phyloP scores from a whole-genome alignment of 148 eudicot genomes.

The Talinum fruticosum region DNA sequence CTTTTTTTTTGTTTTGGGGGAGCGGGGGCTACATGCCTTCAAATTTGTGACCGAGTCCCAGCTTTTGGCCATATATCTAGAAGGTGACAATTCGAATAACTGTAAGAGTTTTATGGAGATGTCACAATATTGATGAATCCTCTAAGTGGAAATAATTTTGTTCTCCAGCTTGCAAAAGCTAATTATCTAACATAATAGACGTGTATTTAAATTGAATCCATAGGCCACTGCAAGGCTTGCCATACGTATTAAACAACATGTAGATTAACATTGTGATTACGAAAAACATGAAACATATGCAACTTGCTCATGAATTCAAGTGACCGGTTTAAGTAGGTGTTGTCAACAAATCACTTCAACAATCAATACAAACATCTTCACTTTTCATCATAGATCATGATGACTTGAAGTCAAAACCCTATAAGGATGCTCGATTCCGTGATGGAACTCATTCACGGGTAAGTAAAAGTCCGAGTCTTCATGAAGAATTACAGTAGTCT shows the following conservation, averaged over 20 bases:
- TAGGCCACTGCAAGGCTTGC: slow-evolving; percentile 99
- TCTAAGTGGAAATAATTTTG: slow-evolving; percentile 89
- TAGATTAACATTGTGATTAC: slow-evolving; percentile 9
- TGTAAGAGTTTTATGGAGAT: slow-evolving; percentile 83
- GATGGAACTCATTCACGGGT: too few species aligned
- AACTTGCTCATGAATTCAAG: slow-evolving; percentile 1
- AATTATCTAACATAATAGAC: slow-evolving; percentile 93
- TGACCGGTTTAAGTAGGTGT: background rate
- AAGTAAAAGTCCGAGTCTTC: too few species aligned
- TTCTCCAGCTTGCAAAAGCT: slow-evolving; percentile 99
- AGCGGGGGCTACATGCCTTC: slow-evolving; percentile 44
- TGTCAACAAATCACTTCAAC: slow-evolving; percentile 8
- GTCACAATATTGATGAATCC: slow-evolving; percentile 88
- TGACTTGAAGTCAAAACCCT: too few species aligned
- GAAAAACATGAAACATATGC: background rate
- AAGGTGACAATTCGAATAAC: slow-evolving; percentile 67
- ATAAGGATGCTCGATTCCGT: too few species aligned
- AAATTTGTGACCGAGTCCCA: slow-evolving; percentile 71
- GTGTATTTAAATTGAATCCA: slow-evolving; percentile 90
- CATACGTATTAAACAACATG: slow-evolving; percentile 56
- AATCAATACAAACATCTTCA: background rate
- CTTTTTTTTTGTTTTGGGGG: too few species aligned
- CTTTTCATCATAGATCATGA: background rate
- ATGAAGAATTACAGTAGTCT: too few species aligned
- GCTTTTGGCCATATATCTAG: slow-evolving; percentile 77